These are phyloP conservation scores for Phalaenopsis aphrodite DNA, from an alignment of 106 monocot genomes.

Conservation along the genomic window DNA sequence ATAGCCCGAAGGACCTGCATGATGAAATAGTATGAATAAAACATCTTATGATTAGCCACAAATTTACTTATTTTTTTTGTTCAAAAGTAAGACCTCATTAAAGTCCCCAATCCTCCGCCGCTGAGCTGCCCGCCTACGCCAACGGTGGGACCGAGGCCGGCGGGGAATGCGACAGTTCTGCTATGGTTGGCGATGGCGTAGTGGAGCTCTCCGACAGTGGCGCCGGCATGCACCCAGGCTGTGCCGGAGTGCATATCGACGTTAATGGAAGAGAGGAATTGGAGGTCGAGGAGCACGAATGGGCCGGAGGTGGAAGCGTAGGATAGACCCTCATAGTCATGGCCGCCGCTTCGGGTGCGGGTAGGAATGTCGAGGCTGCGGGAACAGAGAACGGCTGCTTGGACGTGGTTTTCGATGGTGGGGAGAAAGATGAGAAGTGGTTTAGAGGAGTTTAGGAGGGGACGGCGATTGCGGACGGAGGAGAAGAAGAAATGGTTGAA, in stretches of 20 bases:
- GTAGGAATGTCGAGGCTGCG: conserved; percentile 1
- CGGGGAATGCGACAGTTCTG: conserved; percentile 6
- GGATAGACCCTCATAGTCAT: conserved; percentile 35
- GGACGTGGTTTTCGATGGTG: conserved; percentile 22
- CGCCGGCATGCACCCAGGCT: conserved; percentile 29
- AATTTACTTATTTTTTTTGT: too few relatives aligned
- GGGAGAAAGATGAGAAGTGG: conserved; percentile 22
- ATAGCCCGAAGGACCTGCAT: conserved; percentile 13
- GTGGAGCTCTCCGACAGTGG: conserved; percentile 30
- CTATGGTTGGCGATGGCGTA: conserved; percentile 12
- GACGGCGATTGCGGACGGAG: conserved; percentile 16
- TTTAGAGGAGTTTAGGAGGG: conserved; percentile 5
- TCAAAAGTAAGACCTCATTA: conserved; percentile 3
- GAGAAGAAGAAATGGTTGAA: conserved; percentile 2
- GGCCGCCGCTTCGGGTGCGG: conserved; percentile 26
- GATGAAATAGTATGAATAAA: too few relatives aligned
- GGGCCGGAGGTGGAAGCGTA: conserved; percentile 5
- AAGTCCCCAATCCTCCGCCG: conserved; percentile 22
- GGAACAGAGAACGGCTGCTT: conserved; percentile 20
- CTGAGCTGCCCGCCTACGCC: conserved; percentile 34
- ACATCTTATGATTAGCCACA: too few relatives aligned
- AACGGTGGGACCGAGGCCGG: conserved; percentile 17
- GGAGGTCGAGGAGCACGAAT: conserved; percentile 16
- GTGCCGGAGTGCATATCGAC: neutral
- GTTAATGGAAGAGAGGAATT: neutral